phyloP scores from a whole-genome alignment of 2,329 filamentous ascomycete genomes.

The Penicillium verrucosum region DNA sequence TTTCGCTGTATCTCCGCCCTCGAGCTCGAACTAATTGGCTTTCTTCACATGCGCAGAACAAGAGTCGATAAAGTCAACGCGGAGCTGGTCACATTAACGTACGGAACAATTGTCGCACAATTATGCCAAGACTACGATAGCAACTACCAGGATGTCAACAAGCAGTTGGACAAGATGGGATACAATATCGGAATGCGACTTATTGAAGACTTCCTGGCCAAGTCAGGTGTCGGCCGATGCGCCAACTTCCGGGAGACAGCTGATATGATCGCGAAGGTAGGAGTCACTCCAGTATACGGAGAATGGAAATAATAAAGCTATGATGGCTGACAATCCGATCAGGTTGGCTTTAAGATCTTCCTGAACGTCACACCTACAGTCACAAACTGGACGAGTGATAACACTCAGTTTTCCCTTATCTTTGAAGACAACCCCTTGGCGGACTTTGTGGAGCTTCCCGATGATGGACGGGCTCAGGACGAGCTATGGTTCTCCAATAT shows the following conservation, averaged over 20 bases:
- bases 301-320: not conserved
- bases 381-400: conserved; percentile 93
- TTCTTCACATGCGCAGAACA: conserved; percentile 57
- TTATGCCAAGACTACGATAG: conserved; percentile 94
- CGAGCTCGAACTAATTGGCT: conserved; percentile 14
- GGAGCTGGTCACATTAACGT: conserved; percentile 93
- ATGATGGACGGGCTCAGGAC: conserved; percentile 91
- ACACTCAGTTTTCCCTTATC: conserved; percentile 91
- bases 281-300: conserved; percentile 1
- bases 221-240: conserved; percentile 85
- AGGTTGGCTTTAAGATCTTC: conserved; percentile 99
- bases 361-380: conserved; percentile 92
- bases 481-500: conserved; percentile 99
- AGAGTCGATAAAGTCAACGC: conserved; percentile 97
- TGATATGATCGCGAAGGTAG: conserved; percentile 90
- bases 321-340: conserved; percentile 10
- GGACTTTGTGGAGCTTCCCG: conserved; percentile 95
- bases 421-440: conserved; percentile 97
- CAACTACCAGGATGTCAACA: conserved; percentile 94
- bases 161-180: conserved; percentile 97
- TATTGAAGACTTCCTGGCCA: conserved; percentile 96
- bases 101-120: conserved; percentile 95
- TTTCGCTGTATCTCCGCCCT: not conserved
- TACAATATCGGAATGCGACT: conserved; percentile 96
- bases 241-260: conserved; percentile 92